phyloP scores from a whole-genome alignment of 768 basidiomycete species.

The Steccherinum ochraceum region DNA sequence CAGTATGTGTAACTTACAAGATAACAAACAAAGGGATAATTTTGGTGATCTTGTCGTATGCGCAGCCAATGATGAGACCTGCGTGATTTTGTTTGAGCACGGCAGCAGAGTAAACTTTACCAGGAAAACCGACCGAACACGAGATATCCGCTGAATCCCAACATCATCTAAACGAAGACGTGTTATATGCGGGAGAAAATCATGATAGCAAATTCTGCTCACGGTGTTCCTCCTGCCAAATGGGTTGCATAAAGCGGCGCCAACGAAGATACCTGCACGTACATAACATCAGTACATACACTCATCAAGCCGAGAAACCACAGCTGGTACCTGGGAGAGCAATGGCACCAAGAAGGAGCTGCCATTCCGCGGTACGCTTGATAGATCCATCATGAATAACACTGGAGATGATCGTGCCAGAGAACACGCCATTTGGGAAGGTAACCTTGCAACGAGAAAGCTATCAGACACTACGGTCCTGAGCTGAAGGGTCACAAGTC shows the following conservation, averaged over 20 bases:
- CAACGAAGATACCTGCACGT: constrained; percentile 32
- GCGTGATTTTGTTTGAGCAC: background rate
- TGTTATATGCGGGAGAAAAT: background rate
- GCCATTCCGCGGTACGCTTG: constrained; percentile 60
- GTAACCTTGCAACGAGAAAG: constrained; percentile 45
- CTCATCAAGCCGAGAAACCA: too few relatives aligned
- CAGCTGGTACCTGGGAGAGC: constrained; percentile 66
- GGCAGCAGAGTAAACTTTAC: background rate
- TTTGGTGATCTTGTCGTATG: constrained; percentile 55
- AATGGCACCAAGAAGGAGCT: constrained; percentile 52
- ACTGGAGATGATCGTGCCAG: constrained; percentile 58
- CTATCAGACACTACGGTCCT: too few relatives aligned
- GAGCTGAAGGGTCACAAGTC: too few relatives aligned
- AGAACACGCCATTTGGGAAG: constrained; percentile 70
- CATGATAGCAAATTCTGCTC: constrained; percentile 12
- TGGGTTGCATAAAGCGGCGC: constrained; percentile 42
- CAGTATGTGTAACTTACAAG: constrained; percentile 37
- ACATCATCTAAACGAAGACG: constrained; percentile 43
- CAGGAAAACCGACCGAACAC: constrained; percentile 36
- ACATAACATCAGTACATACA: background rate
- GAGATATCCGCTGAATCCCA: constrained; percentile 64
- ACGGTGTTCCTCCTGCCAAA: constrained; percentile 54
- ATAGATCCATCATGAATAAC: constrained; percentile 50
- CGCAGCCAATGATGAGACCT: constrained; percentile 45
- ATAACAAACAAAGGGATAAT: constrained; percentile 62